phyloP scores from a whole-genome alignment of 2,329 filamentous ascomycete species.

The Nemania abortiva region DNA sequence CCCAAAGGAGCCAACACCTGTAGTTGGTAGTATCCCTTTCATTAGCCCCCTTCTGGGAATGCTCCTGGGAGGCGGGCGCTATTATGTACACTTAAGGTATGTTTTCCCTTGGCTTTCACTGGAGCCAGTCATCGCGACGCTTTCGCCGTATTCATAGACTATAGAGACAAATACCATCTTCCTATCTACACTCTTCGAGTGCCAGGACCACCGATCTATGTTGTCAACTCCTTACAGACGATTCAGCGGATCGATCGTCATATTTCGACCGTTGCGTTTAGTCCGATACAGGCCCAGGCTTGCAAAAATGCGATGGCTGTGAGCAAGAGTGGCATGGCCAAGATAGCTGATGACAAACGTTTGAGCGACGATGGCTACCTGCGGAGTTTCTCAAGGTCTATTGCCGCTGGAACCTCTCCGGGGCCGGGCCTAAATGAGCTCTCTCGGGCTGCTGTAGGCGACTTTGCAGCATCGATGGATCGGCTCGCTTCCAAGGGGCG shows the following conservation, averaged over 20 bases:
- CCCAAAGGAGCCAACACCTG: conserved; percentile 22
- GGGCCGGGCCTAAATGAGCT: conserved; percentile 26
- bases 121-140: not conserved
- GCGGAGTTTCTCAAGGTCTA: conserved; percentile 20
- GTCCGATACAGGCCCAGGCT: conserved; percentile 25
- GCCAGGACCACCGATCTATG: conserved; percentile 28
- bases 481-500: conserved; percentile 5
- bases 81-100: conserved; percentile 30
- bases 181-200: conserved; percentile 30
- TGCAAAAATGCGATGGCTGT: conserved; percentile 30
- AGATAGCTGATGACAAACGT: conserved; percentile 19
- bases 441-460: conserved; percentile 14
- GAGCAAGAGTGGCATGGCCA: conserved; percentile 28
- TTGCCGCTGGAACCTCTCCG: conserved; percentile 13
- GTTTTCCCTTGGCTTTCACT: conserved; percentile 1
- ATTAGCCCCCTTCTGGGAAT: conserved; percentile 31
- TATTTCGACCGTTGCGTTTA: conserved; percentile 29
- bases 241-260: conserved; percentile 34
- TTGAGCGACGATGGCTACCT: conserved; percentile 31
- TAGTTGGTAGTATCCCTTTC: conserved; percentile 28
- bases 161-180: conserved; percentile 25
- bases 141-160: not conserved
- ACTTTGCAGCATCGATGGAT: conserved; percentile 18
- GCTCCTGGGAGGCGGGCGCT: conserved; percentile 20
- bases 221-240: conserved; percentile 27